Percentiles rank a stretch among this genome's conserved stretches.
Conservation (phyloP, 2,329 filamentous ascomycete genomes). For the Ophiosphaerella korrae region DNA sequence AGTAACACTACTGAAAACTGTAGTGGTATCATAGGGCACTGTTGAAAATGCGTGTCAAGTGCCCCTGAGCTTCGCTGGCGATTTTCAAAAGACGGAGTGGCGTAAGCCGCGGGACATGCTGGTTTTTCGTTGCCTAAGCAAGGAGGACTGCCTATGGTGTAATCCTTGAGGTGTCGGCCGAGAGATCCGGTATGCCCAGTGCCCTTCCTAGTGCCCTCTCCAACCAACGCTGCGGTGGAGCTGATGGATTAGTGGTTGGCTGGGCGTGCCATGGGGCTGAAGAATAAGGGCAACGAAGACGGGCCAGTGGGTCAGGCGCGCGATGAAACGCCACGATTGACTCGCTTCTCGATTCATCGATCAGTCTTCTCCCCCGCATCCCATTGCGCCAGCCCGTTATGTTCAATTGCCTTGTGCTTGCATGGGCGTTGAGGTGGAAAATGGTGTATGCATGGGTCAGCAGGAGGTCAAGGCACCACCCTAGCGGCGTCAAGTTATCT, state of each 20-base stretch:
- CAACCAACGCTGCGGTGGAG: neutral
- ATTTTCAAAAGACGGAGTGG: neutral
- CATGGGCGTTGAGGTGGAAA: neutral
- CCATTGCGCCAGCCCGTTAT: neutral
- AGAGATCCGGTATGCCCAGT: neutral
- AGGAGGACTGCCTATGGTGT: neutral
- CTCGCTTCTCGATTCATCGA: too few species aligned
- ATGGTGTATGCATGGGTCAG: conserved; percentile 5
- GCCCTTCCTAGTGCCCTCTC: neutral
- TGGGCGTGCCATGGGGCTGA: neutral
- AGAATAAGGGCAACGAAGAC: too few species aligned
- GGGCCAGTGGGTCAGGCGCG: too few species aligned
- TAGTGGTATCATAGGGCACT: neutral
- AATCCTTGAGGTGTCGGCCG: too few species aligned
- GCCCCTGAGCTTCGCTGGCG: neutral
- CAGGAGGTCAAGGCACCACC: conserved; percentile 1
- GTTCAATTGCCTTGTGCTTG: neutral
- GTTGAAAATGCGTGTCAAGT: neutral
- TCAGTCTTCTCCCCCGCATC: too few species aligned
- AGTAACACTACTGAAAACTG: neutral
- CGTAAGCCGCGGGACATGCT: neutral
- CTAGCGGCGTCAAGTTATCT: too few species aligned
- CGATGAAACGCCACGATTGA: too few species aligned
- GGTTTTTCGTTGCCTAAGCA: neutral
- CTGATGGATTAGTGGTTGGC: neutral